phyloP scores from a whole-genome alignment of 2,329 filamentous ascomycete species.

The Cordyceps javanica region DNA sequence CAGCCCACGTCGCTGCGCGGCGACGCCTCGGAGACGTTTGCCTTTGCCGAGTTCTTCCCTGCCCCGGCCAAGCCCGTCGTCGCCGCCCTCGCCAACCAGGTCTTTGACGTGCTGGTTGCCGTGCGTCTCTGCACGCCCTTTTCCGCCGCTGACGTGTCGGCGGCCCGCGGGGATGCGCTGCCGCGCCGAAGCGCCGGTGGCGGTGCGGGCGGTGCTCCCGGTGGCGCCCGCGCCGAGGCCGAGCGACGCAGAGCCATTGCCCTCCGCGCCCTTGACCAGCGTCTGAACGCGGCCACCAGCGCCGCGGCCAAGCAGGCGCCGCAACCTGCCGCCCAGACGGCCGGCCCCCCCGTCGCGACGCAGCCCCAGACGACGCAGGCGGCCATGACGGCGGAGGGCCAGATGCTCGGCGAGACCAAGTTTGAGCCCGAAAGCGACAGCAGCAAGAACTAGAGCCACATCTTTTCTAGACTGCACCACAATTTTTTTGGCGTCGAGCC shows the following conservation, averaged over 20 bases:
- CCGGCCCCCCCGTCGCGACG: conserved; percentile 50
- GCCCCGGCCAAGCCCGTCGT: conserved; percentile 74
- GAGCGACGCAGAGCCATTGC: conserved; percentile 85
- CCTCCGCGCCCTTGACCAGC: conserved; percentile 84
- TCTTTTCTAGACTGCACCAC: too few relatives aligned
- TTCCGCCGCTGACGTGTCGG: conserved; percentile 70
- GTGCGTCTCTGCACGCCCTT: conserved; percentile 80
- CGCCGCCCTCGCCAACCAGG: conserved; percentile 61
- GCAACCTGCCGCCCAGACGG: conserved; percentile 32
- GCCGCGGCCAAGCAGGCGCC: conserved; percentile 22
- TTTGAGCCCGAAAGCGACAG: conserved; percentile 51
- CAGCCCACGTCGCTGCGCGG: conserved; percentile 64
- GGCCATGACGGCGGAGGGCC: conserved; percentile 44
- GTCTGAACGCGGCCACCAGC: conserved; percentile 75
- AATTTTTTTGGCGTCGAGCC: not conserved
- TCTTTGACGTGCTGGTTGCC: conserved; percentile 71
- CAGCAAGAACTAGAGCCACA: conserved; percentile 21
- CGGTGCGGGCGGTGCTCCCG: conserved; percentile 29
- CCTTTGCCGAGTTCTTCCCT: conserved; percentile 94
- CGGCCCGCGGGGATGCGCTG: conserved; percentile 60
- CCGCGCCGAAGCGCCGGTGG: conserved; percentile 40
- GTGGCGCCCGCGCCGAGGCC: conserved; percentile 79
- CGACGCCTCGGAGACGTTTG: conserved; percentile 93
- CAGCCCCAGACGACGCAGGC: conserved; percentile 52
- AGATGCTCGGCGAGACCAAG: conserved; percentile 61